These are phyloP conservation scores for Starmerella vitae DNA, from an alignment of 805 yeast genomes.

Conservation along the genomic window DNA sequence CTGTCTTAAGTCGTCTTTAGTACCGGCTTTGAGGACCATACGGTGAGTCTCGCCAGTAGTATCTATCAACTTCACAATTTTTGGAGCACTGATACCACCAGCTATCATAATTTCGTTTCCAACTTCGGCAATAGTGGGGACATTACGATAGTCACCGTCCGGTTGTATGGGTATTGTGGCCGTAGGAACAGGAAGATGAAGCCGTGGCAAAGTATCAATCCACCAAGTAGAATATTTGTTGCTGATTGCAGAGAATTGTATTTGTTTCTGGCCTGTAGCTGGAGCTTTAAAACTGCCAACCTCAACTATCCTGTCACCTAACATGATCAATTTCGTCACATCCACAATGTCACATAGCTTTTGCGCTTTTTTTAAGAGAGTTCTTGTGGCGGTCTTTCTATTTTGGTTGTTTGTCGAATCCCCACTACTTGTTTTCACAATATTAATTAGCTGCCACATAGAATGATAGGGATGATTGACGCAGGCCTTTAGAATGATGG, in stretches of 20 bases:
- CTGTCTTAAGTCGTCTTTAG: constrained; percentile 84
- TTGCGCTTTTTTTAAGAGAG: neutral
- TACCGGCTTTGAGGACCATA: constrained; percentile 57
- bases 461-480: constrained; percentile 14
- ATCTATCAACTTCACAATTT: constrained; percentile 44
- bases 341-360: neutral
- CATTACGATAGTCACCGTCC: constrained; percentile 32
- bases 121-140: constrained; percentile 38
- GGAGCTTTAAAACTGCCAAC: neutral
- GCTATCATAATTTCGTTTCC: constrained; percentile 46
- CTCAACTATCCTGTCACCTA: neutral
- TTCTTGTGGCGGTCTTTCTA: neutral
- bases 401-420: neutral
- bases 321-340: neutral
- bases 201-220: constrained; percentile 35
- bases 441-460: constrained; percentile 12
- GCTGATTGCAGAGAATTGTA: too few relatives aligned
- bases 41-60: constrained; percentile 47
- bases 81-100: constrained; percentile 80
- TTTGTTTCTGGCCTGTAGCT: neutral
- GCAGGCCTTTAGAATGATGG: constrained; percentile 1
- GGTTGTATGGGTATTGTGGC: constrained; percentile 32
- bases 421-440: constrained; percentile 1
- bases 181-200: constrained; percentile 57
- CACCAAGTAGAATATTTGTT: constrained; percentile 54